These are phyloP conservation scores for Euphorbia schlechtendalii DNA, from an alignment of 441 rosid genomes.

Conservation along the genomic window DNA sequence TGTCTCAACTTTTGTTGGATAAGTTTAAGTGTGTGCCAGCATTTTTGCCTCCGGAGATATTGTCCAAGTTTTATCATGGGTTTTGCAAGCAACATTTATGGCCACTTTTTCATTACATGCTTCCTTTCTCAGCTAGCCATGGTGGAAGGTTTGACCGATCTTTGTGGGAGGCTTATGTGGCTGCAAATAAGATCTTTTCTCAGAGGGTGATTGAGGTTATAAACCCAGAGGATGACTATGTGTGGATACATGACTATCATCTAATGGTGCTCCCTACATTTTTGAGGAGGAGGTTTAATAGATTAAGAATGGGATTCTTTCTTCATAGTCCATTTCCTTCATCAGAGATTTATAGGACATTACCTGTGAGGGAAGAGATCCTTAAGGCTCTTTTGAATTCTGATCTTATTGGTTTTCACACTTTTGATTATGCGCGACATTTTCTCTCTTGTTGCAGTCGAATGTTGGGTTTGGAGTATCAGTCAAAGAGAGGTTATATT, in stretches of 20 bases:
- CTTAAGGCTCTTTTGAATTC: constrained; percentile 67
- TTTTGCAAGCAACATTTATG: constrained; percentile 79
- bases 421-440: constrained; percentile 78
- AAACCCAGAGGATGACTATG: constrained; percentile 72
- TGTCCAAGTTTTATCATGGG: constrained; percentile 64
- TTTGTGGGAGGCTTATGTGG: constrained; percentile 77
- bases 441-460: constrained; percentile 74
- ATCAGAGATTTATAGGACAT: constrained; percentile 69
- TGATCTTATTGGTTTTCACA: constrained; percentile 73
- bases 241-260: constrained; percentile 83
- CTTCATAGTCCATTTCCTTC: constrained; percentile 78
- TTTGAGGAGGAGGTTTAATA: constrained; percentile 58
- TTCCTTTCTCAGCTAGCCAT: constrained; percentile 59
- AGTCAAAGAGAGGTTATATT: constrained; percentile 72
- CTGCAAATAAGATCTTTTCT: constrained; percentile 64
- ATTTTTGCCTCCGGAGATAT: constrained; percentile 58
- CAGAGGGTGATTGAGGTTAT: constrained; percentile 69
- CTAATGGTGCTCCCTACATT: constrained; percentile 79
- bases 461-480: constrained; percentile 71
- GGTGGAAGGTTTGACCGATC: constrained; percentile 69
- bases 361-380: constrained; percentile 77
- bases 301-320: constrained; percentile 74
- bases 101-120: constrained; percentile 83
- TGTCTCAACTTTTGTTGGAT: constrained; percentile 61
- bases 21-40: constrained; percentile 75